Percentiles rank a stretch among this genome's conserved stretches.
Evolutionary conservation across 2,329 filamentous ascomycete genomes (phyloP).

Genomic region (Trichoderma sp.): DNA sequence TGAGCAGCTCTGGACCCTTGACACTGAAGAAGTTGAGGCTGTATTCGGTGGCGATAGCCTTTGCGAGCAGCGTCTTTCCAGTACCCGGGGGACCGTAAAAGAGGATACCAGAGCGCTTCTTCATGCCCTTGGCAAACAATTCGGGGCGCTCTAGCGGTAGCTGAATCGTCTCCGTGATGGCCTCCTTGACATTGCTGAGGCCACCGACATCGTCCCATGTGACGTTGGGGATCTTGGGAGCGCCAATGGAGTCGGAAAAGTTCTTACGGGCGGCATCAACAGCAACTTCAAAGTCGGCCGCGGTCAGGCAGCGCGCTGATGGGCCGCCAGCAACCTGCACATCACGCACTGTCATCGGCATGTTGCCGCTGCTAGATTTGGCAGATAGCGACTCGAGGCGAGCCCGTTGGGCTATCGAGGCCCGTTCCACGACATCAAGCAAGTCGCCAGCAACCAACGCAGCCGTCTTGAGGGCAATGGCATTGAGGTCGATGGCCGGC

Average conservation of each 20-base stretch:
- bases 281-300: conserved; percentile 83
- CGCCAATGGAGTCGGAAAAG: conserved; percentile 95
- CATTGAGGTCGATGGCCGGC: conserved; percentile 76
- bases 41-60: conserved; percentile 91
- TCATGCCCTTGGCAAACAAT: conserved; percentile 95
- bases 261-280: conserved; percentile 96
- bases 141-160: conserved; percentile 87
- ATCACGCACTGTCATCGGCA: conserved; percentile 66
- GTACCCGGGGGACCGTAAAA: conserved; percentile 92
- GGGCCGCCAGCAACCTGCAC: conserved; percentile 85
- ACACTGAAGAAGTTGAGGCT: conserved; percentile 93
- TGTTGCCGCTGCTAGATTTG: conserved; percentile 37
- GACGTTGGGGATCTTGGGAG: conserved; percentile 96
- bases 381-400: conserved; percentile 71
- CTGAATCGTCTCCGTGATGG: conserved; percentile 95
- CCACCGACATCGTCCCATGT: conserved; percentile 96
- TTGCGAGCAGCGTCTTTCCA: conserved; percentile 87
- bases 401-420: conserved; percentile 69
- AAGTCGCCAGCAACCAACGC: conserved; percentile 92
- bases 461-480: conserved; percentile 90
- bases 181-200: conserved; percentile 89
- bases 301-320: conserved; percentile 72
- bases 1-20: conserved; percentile 85
- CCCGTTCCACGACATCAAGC: conserved; percentile 89
- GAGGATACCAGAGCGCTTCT: conserved; percentile 90